Conservation (phyloP, 2,329 filamentous ascomycete genomes). For the Chaetomium sp. region DNA sequence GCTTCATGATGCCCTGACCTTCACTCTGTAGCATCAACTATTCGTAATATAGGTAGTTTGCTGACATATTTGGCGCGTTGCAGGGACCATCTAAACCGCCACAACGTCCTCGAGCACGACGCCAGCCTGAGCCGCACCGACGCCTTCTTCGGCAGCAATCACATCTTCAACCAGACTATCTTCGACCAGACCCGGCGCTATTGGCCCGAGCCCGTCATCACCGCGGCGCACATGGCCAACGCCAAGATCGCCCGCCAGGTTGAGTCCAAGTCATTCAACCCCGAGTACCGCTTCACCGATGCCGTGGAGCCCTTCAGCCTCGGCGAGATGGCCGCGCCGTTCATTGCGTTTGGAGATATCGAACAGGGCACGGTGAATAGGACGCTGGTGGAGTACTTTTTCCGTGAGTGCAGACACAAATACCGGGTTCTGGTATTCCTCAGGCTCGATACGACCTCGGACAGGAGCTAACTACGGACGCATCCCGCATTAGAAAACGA, state of each 20-base stretch:
- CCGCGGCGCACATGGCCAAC: conserved; percentile 1
- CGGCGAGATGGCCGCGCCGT: conserved; percentile 21
- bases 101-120: conserved; percentile 47
- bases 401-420: conserved; percentile 16
- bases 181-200: conserved; percentile 2
- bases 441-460: no score
- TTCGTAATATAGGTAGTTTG: no score
- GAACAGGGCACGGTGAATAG: conserved; percentile 15
- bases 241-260: conserved; percentile 5
- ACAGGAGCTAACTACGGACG: background rate
- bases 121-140: conserved; percentile 40
- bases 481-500: conserved; percentile 18
- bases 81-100: conserved; percentile 11
- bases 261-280: conserved; percentile 19
- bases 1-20: background rate
- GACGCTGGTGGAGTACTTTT: conserved; percentile 19
- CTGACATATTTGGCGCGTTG: background rate
- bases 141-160: conserved; percentile 5
- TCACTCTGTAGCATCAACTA: background rate
- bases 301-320: conserved; percentile 14
- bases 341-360: conserved; percentile 23
- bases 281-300: conserved; percentile 12
- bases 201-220: conserved; percentile 7
- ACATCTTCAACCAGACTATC: conserved; percentile 14
- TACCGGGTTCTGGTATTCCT: background rate